Evolutionary conservation across 352 stramenopile species (phyloP), one percentile per base, ranked within the genome.

Genomic region (Phytophthora melonis): DNA sequence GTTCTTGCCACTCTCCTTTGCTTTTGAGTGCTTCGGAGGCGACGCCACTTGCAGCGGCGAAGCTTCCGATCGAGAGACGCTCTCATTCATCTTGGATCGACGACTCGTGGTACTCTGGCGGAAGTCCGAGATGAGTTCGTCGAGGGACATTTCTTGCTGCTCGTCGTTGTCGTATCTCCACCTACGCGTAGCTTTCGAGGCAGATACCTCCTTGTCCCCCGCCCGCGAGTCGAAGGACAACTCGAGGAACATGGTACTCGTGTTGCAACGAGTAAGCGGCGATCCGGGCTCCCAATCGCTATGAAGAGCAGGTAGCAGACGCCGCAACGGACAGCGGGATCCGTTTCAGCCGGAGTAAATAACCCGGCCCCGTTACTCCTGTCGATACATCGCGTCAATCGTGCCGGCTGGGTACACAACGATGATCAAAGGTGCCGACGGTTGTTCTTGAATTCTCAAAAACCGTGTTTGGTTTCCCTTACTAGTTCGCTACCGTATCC

Each of bases 61-160:
- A 7, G 9, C 21, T 36, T 63, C 18, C 3, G 21, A 59, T 5
- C 52, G 47, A 23, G 50, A 59, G 14, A 32, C 36, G 5, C 41
- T 74, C 5, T n/a, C 41, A 4, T 36, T 45, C 8, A 63, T 41
- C 47, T 53, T 63, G 23, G 43, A 56, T 11, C 10, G 55, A 36
- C 4, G 59, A 68, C 36, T 74, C 6, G 72, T 70, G 10, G 79
- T 66, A 39, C 80, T 88, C 21, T 80, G 68, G 1, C 77, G 71
- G 52, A 91, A 91, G 32, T 74, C 73, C 14, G 72, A 79, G 63
- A 91, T 88, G 39, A 91, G 71, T 19, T 79, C 74, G 50, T 88
- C 79, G 9, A 91, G 70, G 18, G 83, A 90, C 23, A 70, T 62
- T 27, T 69, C 69, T 16, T 68, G 21, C 16, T 74, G 59, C 1